Conservation (phyloP, 257 asterid genomes). For the Craterostigma plantagineum region DNA sequence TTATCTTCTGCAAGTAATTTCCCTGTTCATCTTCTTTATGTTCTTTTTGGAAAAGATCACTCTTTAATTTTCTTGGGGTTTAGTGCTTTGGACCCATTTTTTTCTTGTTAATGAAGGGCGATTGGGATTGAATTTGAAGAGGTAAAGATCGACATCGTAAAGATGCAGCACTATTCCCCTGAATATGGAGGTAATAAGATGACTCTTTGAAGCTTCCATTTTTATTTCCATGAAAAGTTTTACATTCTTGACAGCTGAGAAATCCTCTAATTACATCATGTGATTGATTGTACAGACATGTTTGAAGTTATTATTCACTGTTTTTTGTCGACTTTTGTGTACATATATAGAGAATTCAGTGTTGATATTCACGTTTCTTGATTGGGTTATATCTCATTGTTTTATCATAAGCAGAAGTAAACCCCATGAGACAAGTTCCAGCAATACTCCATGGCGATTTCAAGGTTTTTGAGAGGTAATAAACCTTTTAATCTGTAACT, state of each 20-base stretch:
- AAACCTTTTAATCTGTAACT: not conserved
- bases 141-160: conserved; percentile 34
- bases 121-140: conserved; percentile 70
- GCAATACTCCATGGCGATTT: conserved; percentile 64
- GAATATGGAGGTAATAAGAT: conserved; percentile 36
- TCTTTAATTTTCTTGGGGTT: too few species aligned
- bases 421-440: conserved; percentile 75
- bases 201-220: too few species aligned
- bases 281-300: not conserved
- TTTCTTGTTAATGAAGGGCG: conserved; percentile 20
- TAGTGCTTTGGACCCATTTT: not conserved
- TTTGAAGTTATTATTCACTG: too few species aligned
- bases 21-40: not conserved
- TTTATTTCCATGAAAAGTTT: not conserved
- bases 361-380: too few species aligned
- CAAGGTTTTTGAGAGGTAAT: conserved; percentile 77
- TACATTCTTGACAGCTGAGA: not conserved
- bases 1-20: conserved; percentile 59
- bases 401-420: conserved; percentile 26
- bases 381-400: not conserved
- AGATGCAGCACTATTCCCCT: conserved; percentile 36
- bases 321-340: too few species aligned
- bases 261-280: not conserved
- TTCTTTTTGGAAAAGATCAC: not conserved
- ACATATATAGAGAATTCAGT: too few species aligned